phyloP scores from a whole-genome alignment of 2,329 filamentous ascomycete genomes.

The Penicillium freii region DNA sequence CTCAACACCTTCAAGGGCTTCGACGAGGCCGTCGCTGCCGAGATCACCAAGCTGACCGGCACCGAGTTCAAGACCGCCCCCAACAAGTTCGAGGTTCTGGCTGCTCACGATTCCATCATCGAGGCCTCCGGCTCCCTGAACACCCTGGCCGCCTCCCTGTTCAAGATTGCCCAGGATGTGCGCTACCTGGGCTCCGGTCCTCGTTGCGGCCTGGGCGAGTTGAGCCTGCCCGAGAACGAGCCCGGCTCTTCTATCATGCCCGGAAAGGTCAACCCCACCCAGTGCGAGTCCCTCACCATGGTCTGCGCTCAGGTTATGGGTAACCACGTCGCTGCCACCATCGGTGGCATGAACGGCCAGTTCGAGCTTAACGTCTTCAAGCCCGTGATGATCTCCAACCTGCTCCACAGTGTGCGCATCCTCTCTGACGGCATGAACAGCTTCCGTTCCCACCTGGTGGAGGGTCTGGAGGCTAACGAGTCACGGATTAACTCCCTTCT shows the following conservation, averaged over 20 bases:
- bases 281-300: slow-evolving; percentile 98
- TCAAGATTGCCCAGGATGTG: slow-evolving; percentile 98
- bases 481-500: slow-evolving; percentile 84
- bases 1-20: slow-evolving; percentile 98
- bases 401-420: slow-evolving; percentile 87
- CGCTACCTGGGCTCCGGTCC: slow-evolving; percentile 95
- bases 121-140: slow-evolving; percentile 92
- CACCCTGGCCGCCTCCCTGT: slow-evolving; percentile 84
- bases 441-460: slow-evolving; percentile 91
- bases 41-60: slow-evolving; percentile 89
- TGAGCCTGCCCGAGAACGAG: slow-evolving; percentile 94
- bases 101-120: slow-evolving; percentile 92
- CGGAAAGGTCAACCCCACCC: slow-evolving; percentile 98
- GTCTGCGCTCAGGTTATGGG: slow-evolving; percentile 96
- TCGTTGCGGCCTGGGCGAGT: slow-evolving; percentile 90
- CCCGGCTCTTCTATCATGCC: slow-evolving; percentile 98
- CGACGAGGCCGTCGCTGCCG: slow-evolving; percentile 84
- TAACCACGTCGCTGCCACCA: slow-evolving; percentile 89
- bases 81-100: slow-evolving; percentile 98
- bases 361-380: slow-evolving; percentile 99
- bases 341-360: slow-evolving; percentile 95
- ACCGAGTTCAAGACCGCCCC: slow-evolving; percentile 92
- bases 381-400: slow-evolving; percentile 90
- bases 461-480: slow-evolving; percentile 87
- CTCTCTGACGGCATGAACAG: slow-evolving; percentile 89